Base-by-base conservation (phyloP, 169 alveolate genomes). In the Plasmodium ovale region DNA sequence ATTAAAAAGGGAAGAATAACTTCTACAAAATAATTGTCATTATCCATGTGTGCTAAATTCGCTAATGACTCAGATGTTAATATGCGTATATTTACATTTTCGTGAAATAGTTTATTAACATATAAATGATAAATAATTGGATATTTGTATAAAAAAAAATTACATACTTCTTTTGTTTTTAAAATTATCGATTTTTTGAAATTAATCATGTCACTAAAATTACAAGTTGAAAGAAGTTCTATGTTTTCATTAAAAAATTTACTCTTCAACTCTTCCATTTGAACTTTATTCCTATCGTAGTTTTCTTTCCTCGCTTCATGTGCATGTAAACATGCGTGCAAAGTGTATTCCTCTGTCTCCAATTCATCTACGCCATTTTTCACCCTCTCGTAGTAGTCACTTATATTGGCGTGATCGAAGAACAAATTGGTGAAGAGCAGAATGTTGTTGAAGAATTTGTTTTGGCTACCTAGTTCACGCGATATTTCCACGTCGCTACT, bases 61-160 rank as follows among this genome's bases (percentile, higher is more conserved):
- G 90, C 77, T 82, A 82, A 70, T 9, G 90, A 64, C 51, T 82
- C 90, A 4, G 90, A 53, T 49, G 84, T 33, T 21, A 82, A 39
- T 56, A 82, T 29, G 29, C 90, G 60, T 33, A 65, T 67, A 12
- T 82, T 82, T 9, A 65, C 70, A 82, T 82, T 65, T 51, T 64
- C 84, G 49, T 82, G 90, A 23, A 82, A 82, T 27, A 82, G 29
- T 58, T 82, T 82, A 65, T 65, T 53, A 2, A 82, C 29, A 44
- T 82, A 82, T 65, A 82, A 65, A 70, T 82, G 90, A 70, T 49
- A 82, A 23, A 82, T 82, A 7, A 82, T 49, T 65, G 90, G 90
- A 44, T 82, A 82, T 67, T 67, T 82, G 42, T 82, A 82, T 44
- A 82, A 65, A 65, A 51, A 42, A 56, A 82, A 82, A 23, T 33